A percentile compares a stretch with the other conserved stretches of the same genome.
phyloP scores from a whole-genome alignment of 768 basidiomycete genomes.

The Boletus eberwhitei region DNA sequence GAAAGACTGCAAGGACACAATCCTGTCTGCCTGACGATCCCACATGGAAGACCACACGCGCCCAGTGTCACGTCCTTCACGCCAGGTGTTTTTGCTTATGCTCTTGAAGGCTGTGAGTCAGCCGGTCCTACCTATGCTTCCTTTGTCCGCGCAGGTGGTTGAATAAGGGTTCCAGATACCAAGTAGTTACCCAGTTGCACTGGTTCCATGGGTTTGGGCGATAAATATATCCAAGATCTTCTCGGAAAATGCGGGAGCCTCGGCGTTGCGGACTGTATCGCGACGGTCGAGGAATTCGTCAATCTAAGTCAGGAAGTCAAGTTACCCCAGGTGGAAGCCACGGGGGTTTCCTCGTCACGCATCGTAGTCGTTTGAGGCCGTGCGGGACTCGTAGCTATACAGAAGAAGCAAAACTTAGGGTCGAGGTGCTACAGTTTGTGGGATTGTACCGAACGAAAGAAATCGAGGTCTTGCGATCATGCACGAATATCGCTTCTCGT shows the following conservation, averaged over 20 bases:
- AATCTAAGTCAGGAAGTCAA: constrained; percentile 46
- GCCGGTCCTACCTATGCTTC: neutral
- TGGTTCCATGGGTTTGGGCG: constrained; percentile 64
- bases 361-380: too few species aligned
- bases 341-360: too few species aligned
- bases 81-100: constrained; percentile 42
- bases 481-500: too few species aligned
- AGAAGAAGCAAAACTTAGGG: neutral
- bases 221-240: constrained; percentile 52
- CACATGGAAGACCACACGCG: constrained; percentile 65
- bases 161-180: constrained; percentile 42
- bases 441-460: too few species aligned
- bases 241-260: constrained; percentile 61
- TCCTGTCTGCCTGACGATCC: constrained; percentile 48
- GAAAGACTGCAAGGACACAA: constrained; percentile 15
- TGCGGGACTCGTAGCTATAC: too few species aligned
- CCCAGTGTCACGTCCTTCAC: constrained; percentile 47
- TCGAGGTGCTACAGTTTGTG: neutral
- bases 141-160: neutral
- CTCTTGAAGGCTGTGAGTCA: constrained; percentile 58
- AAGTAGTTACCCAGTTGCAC: constrained; percentile 59
- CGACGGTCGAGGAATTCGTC: constrained; percentile 49
- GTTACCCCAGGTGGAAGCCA: constrained; percentile 20
- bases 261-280: constrained; percentile 65
- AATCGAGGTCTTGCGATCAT: too few species aligned